phyloP scores from a whole-genome alignment of 495 filamentous ascomycete species.

The Neurospora sp. region DNA sequence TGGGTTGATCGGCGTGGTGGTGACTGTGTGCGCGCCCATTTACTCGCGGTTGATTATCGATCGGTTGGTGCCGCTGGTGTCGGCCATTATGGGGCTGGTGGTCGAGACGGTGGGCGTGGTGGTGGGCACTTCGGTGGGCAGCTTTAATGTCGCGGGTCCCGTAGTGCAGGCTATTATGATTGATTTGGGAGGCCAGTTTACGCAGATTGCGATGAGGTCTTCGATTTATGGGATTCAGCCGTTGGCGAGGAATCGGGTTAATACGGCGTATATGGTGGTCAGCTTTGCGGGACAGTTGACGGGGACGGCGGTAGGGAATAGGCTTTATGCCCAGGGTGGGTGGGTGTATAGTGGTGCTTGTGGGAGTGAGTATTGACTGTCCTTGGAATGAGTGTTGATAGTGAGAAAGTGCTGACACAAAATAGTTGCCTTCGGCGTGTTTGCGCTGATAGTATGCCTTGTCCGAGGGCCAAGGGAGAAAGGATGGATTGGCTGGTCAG shows the following conservation, averaged over 20 bases:
- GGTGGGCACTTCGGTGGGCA: conserved; percentile 61
- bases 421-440: conserved; percentile 49
- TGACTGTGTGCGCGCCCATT: conserved; percentile 55
- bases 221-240: conserved; percentile 65
- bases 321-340: conserved; percentile 56
- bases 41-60: conserved; percentile 66
- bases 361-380: conserved; percentile 30
- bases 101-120: conserved; percentile 52
- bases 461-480: conserved; percentile 57
- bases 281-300: conserved; percentile 67
- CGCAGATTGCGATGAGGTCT: conserved; percentile 64
- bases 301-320: conserved; percentile 64
- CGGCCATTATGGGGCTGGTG: conserved; percentile 50
- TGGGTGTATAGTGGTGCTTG: conserved; percentile 61
- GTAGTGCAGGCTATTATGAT: conserved; percentile 63
- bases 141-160: conserved; percentile 58
- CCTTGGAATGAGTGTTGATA: not conserved
- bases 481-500: conserved; percentile 68
- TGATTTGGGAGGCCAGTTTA: conserved; percentile 65
- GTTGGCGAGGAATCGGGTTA: conserved; percentile 63
- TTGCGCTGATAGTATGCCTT: conserved; percentile 47
- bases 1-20: conserved; percentile 62
- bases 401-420: not conserved
- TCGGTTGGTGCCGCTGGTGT: conserved; percentile 53
- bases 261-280: conserved; percentile 74